Percentiles rank a stretch among this genome's conserved stretches.
phyloP scores from a whole-genome alignment of 75 land plant species.

The Cryptomeria japonica region DNA sequence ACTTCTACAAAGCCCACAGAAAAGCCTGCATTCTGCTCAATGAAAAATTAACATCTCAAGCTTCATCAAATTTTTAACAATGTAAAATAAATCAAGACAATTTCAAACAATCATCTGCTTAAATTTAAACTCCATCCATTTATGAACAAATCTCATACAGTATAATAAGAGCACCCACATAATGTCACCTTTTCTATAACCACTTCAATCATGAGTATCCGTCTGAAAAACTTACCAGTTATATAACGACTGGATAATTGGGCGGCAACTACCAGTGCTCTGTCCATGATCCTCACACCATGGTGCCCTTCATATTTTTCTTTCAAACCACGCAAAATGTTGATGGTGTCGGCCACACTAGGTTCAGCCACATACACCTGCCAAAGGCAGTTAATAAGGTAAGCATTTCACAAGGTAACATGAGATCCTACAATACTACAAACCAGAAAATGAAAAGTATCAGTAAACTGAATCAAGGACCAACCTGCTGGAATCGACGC shows the following conservation, averaged over 20 bases:
- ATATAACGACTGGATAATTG: constrained; percentile 63
- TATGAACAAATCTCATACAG: not conserved
- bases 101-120: not conserved
- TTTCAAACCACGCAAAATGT: not conserved
- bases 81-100: constrained; percentile 31
- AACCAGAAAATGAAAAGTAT: no score
- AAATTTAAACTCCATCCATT: not conserved
- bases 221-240: constrained; percentile 46
- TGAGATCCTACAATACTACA: not conserved
- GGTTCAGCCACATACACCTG: no score
- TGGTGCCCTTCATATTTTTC: constrained; percentile 80
- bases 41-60: not conserved
- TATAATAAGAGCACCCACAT: not conserved
- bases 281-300: constrained; percentile 90
- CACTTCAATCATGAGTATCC: not conserved
- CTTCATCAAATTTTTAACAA: not conserved
- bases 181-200: not conserved
- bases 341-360: not conserved
- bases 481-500: constrained; percentile 90
- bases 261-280: constrained; percentile 53
- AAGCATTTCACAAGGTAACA: not conserved
- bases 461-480: no score
- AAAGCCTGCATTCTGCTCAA: not conserved
- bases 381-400: no score
- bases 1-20: not conserved